A percentile compares a stretch with the other conserved stretches of the same genome.
These are phyloP conservation scores for Crithidia fasciculata DNA, from an alignment of 208 protist genomes.

Conservation along the genomic window DNA sequence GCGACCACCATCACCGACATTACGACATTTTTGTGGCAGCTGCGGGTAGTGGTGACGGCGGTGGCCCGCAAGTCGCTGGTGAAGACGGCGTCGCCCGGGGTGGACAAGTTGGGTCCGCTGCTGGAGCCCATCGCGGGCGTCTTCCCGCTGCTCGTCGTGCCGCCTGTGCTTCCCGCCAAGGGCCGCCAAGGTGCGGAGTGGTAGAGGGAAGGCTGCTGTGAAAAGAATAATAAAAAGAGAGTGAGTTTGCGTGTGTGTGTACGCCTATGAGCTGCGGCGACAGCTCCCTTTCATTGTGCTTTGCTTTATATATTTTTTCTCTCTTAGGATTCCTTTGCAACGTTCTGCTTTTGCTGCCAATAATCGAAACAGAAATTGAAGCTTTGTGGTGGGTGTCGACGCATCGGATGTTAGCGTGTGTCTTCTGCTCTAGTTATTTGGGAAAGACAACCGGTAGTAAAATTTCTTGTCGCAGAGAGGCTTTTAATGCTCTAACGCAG, in stretches of 20 bases:
- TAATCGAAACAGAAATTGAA: too few species aligned
- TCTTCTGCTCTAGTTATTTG: too few species aligned
- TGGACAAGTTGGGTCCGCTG: slow-evolving; percentile 23
- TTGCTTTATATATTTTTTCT: neutral
- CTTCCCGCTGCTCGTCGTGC: slow-evolving; percentile 32
- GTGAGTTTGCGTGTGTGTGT: neutral
- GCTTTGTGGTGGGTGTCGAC: too few species aligned
- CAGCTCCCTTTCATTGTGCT: neutral
- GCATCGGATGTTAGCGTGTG: too few species aligned
- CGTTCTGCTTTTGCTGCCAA: too few species aligned
- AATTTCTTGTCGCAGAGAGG: too few species aligned
- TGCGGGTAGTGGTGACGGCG: slow-evolving; percentile 26
- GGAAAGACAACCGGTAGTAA: too few species aligned
- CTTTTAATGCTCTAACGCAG: too few species aligned
- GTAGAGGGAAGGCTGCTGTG: neutral
- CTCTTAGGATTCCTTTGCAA: too few species aligned
- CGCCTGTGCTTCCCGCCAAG: slow-evolving; percentile 16
- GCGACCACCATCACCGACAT: slow-evolving; percentile 33
- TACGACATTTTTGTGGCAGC: slow-evolving; percentile 35
- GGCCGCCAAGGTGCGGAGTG: slow-evolving; percentile 22
- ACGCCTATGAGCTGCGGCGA: neutral
- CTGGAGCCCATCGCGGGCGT: slow-evolving; percentile 22
- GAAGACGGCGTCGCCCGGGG: slow-evolving; percentile 10
- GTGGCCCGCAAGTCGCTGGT: slow-evolving; percentile 24
- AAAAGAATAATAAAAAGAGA: too few species aligned